These are phyloP conservation scores for Nemania diffusa DNA, from an alignment of 2,329 filamentous ascomycete species.

Conservation along the genomic window DNA sequence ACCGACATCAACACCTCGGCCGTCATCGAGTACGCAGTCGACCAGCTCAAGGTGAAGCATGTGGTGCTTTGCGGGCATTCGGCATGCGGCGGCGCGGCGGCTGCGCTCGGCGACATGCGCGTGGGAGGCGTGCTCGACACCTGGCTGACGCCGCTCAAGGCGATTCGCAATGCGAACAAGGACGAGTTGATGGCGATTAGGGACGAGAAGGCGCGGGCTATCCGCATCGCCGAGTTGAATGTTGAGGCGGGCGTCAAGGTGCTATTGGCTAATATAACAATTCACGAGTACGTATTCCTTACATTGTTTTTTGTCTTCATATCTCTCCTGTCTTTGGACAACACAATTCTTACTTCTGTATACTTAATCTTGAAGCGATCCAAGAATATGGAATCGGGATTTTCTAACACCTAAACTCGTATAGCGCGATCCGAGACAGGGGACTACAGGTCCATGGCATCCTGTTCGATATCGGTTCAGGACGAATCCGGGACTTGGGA, in stretches of 20 bases:
- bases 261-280: constrained; percentile 51
- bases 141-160: constrained; percentile 64
- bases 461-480: constrained; percentile 72
- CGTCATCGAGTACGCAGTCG: constrained; percentile 83
- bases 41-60: constrained; percentile 75
- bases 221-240: constrained; percentile 79
- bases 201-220: constrained; percentile 64
- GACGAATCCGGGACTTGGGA: constrained; percentile 61
- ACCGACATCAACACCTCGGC: constrained; percentile 79
- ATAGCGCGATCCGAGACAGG: constrained; percentile 70
- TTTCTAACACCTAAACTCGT: neutral
- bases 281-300: neutral
- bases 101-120: constrained; percentile 60
- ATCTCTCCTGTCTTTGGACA: too few species aligned
- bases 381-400: neutral
- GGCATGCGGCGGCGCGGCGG: constrained; percentile 73
- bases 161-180: constrained; percentile 57
- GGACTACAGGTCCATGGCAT: constrained; percentile 81
- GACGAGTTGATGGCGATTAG: constrained; percentile 65
- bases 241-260: constrained; percentile 74
- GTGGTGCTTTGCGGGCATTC: constrained; percentile 77
- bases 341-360: too few species aligned
- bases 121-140: constrained; percentile 66
- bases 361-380: too few species aligned
- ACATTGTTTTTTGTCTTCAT: too few species aligned